Base-by-base conservation (phyloP, 768 basidiomycete species). In the Psilocybe cyanescens region DNA sequence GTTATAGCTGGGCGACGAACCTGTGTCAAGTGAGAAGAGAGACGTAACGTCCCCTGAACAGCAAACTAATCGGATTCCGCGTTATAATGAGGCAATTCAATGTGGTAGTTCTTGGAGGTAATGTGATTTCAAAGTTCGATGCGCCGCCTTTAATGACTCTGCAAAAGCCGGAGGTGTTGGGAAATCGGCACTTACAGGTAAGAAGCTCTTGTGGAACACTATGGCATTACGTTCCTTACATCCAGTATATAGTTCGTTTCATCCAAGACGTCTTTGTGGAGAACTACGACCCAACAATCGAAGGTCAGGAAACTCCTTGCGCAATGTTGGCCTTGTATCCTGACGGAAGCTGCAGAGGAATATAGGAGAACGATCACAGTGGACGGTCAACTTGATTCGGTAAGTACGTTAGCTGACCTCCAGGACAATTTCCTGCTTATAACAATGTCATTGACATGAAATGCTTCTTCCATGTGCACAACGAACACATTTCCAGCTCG, bases 261-360 rank as follows among this genome's bases (percentile, higher is more conserved):
- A 85, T 92, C 50, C 82, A 83, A 65, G 85, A 90, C 72, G 79
- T 83, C 47, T 93, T 92, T 72, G 77, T 91, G 31, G 88, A 91
- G 67, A 83, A 83, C 65, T 93, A 93, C 72, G 90, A 94, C 70
- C 91, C 91, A 29, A 92, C 92, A 11, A 92, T 94, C 68, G 91
- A 93, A 84, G 91, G 91, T 89, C 50, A 48, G 75, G 67, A 35
- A 16, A 39, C 35, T 19, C 5, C 39, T 24, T 45, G 17, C 37
- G 52, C 33, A 28, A 46, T 17, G 16, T 57, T 31, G 58, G 41
- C 39, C 44, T 46, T 55, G 60, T 44, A 14, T 46, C 50, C 55
- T 65, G 50, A 66, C 66, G 30, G 68, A 63, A 11, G 30, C 17
- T 56, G 16, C 71, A 93, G 91, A 93, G 78, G 85, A 88, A 65